Percentiles rank a stretch among this genome's conserved stretches.
Evolutionary conservation across 768 basidiomycete species (phyloP).

Genomic region (Boletellus ananiceps): DNA sequence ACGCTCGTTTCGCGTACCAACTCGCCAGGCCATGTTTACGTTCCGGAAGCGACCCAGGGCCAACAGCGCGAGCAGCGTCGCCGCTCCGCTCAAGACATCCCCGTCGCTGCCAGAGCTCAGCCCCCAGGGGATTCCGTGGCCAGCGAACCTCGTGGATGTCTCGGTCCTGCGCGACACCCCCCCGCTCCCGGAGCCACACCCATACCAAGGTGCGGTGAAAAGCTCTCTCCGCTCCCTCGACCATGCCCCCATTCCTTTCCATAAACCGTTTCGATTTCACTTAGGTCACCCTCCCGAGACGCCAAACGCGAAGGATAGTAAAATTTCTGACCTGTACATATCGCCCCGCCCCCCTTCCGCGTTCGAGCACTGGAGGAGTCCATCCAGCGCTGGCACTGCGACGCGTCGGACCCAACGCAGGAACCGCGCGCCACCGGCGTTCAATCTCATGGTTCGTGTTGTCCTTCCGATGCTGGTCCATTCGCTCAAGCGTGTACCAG

Average conservation of each 20-base stretch:
- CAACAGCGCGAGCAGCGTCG: constrained; percentile 35
- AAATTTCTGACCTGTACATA: constrained; percentile 73
- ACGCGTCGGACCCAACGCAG: constrained; percentile 61
- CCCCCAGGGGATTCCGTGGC: constrained; percentile 79
- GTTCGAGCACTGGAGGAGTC: constrained; percentile 53
- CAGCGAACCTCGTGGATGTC: constrained; percentile 75
- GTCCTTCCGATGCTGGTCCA: neutral
- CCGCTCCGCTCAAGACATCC: constrained; percentile 57
- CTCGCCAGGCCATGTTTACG: constrained; percentile 54
- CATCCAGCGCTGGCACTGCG: constrained; percentile 32
- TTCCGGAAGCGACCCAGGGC: constrained; percentile 62
- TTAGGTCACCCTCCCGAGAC: constrained; percentile 35
- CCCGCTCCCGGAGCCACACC: constrained; percentile 29
- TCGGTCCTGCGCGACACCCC: constrained; percentile 52
- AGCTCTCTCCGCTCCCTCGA: constrained; percentile 55
- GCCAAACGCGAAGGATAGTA: constrained; percentile 32
- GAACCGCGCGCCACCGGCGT: constrained; percentile 64
- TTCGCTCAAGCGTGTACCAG: constrained; percentile 33
- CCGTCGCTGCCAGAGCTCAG: constrained; percentile 77
- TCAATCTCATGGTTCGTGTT: constrained; percentile 74
- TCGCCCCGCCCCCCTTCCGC: constrained; percentile 51
- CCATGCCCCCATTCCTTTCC: constrained; percentile 63
- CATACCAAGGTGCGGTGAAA: constrained; percentile 65
- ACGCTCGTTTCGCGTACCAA: constrained; percentile 20
- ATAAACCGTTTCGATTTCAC: constrained; percentile 68